Evolutionary conservation across 2,329 filamentous ascomycete species (phyloP).

Genomic region (Aspergillus ochraceus): DNA sequence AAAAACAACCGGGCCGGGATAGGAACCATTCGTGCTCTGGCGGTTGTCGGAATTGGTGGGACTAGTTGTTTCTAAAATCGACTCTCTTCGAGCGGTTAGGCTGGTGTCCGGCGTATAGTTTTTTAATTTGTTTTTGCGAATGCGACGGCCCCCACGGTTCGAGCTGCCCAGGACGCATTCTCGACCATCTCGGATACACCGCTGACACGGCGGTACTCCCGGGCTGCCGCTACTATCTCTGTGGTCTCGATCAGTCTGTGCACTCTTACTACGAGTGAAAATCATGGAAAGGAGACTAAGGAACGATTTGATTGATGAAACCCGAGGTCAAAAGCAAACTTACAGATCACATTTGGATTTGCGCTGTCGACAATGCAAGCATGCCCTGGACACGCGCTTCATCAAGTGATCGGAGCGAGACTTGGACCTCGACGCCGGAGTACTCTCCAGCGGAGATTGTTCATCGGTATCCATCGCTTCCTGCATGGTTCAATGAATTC

Average conservation of each 20-base stretch:
- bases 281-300: background rate
- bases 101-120: constrained; percentile 31
- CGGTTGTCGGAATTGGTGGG: constrained; percentile 28
- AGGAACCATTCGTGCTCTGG: constrained; percentile 26
- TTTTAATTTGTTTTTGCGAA: constrained; percentile 53
- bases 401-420: constrained; percentile 34
- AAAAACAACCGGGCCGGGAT: constrained; percentile 36
- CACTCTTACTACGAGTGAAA: background rate
- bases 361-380: constrained; percentile 50
- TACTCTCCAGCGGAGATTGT: constrained; percentile 14
- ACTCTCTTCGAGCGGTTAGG: constrained; percentile 25
- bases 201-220: constrained; percentile 55
- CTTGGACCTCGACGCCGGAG: constrained; percentile 13
- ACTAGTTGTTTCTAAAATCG: constrained; percentile 26
- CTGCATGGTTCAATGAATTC: background rate
- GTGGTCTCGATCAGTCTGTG: constrained; percentile 7
- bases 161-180: constrained; percentile 61
- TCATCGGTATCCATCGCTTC: constrained; percentile 17
- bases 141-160: constrained; percentile 59
- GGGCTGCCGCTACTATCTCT: constrained; percentile 50
- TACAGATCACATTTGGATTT: constrained; percentile 55
- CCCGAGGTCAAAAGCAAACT: constrained; percentile 22
- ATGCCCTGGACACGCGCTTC: constrained; percentile 51
- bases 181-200: constrained; percentile 58
- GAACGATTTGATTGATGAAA: background rate